Conservation (phyloP, 306 rosid genomes). For the Cajanus cajan region DNA sequence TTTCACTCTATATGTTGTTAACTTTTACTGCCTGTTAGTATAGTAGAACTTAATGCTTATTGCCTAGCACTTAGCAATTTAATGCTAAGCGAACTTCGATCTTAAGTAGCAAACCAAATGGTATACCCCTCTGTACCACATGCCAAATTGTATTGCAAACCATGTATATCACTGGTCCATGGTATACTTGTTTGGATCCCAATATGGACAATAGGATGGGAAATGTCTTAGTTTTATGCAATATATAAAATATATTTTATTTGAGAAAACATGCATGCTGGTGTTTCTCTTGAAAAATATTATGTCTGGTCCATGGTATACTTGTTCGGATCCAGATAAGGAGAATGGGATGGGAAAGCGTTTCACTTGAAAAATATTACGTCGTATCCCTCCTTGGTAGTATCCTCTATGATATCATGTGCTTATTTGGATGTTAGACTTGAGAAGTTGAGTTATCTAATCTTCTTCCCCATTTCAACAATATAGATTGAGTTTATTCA, state of each 20-base stretch:
- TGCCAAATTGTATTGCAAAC: neutral
- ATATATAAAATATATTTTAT: neutral
- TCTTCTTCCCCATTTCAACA: neutral
- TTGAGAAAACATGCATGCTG: neutral
- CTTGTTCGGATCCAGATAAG: too few species aligned
- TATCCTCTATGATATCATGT: neutral
- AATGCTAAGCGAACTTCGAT: neutral
- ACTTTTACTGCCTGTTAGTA: neutral
- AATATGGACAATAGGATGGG: neutral
- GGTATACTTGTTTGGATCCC: constrained; percentile 5
- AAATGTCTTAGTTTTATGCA: neutral
- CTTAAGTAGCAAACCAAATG: neutral
- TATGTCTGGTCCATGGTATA: too few species aligned
- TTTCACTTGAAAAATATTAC: neutral
- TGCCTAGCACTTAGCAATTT: neutral
- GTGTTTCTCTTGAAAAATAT: neutral
- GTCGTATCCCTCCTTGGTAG: neutral
- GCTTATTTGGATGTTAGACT: constrained; percentile 1
- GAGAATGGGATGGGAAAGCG: too few species aligned
- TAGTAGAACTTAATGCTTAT: neutral
- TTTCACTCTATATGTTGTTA: neutral
- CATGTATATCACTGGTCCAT: neutral
- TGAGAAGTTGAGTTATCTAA: neutral
- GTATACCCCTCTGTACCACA: neutral
- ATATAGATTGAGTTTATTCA: neutral